Evolutionary conservation across 176 grass and related monocot species (phyloP), one percentile per base, ranked within the genome.

Genomic region (Carex pumila): DNA sequence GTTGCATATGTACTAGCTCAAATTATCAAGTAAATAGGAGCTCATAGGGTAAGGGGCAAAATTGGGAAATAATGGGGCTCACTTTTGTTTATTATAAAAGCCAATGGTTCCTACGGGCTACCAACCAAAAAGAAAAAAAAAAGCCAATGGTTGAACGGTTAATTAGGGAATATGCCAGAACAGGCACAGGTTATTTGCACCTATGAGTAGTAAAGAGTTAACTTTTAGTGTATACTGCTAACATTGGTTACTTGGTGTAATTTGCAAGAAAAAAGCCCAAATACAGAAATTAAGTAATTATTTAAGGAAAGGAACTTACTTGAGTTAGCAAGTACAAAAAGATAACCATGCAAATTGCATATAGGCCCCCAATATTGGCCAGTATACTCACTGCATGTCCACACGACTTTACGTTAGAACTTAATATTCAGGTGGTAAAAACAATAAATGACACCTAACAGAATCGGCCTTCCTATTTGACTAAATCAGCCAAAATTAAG

Each of bases 341-440:
- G 84, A 98, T 85, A 65, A 75, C 91, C 71, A 98, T 60, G 65
- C 89, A 91, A 83, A 98, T 86, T 63, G 89, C 89, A 89, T 93
- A 98, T 84, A 98, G 86, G 58, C 95, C 95, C 84, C 95, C 95
- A 85, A 95, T 88, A 80, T 90, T 92, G 0, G 95, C 95, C 80
- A 98, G 83, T 81, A 98, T 85, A 78, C 91, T 90, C 76, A 98
- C 95, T 98, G 92, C 90, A 91, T 34, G 39, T 74, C 65, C 80
- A 82, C 60, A 82, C 9, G 11, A 82, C 7, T 65, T 67, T 15
- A 82, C 67, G 43, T 82, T 65, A 50, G 45, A 43, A 65, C 58
- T 80, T 10, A 41, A 61, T 47, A 61, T 12, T 56, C 3, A 47
- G 19, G 8, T 12, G 14, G 18, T 39, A 30, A 61, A 61, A 80